Evolutionary conservation across 495 filamentous ascomycete genomes (phyloP), one percentile per base, ranked within the genome.

Genomic region (Hypoxylon subgilvum): DNA sequence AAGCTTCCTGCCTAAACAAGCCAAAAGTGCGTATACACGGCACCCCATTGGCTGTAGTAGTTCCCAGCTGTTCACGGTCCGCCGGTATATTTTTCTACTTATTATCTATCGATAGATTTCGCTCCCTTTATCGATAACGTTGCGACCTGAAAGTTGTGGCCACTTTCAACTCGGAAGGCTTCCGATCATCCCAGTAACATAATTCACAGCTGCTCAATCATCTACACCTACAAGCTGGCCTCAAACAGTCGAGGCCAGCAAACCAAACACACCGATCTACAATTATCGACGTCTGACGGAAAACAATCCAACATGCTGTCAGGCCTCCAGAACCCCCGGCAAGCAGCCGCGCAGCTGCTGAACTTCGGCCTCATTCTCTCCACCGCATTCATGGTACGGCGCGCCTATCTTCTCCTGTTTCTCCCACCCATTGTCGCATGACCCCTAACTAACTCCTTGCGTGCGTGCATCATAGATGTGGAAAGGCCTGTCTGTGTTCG

Each of bases 361-460:
- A 97, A 96, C 71, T 97, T 99, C 72, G 95, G 85, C 5, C 84
- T 99, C 35, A 92, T 97, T 42, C 86, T 97, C 12, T 91, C 88
- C 10, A 96, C 92, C 2, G 92, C 93, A 0, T 96, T 97, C 71
- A 97, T 96, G 93, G 78, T 81, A 52, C 46, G 73, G 52, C 25
- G 28, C 16, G 30, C 9, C 51, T 9, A 16, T 12, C 12, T 14
- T 18, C 25, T 13, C 40, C 10, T 31, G 38, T 4, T 35, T 16
- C 21, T 16, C 41, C 3, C 19, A 12, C 13, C 12, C 13, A 13
- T 17, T 28, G 13, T 14, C 16, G 34, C 34, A 2, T 4, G 13
- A n/a, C n/a, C n/a, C n/a, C 40, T 23, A 54, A 60, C 63, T 16
- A 2, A 42, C 22, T 2, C 18, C 4, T n/a, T 3, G 13, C 31